These are phyloP conservation scores for Parachlorella kessleri DNA, from an alignment of 139 green algal species.

Conservation along the genomic window DNA sequence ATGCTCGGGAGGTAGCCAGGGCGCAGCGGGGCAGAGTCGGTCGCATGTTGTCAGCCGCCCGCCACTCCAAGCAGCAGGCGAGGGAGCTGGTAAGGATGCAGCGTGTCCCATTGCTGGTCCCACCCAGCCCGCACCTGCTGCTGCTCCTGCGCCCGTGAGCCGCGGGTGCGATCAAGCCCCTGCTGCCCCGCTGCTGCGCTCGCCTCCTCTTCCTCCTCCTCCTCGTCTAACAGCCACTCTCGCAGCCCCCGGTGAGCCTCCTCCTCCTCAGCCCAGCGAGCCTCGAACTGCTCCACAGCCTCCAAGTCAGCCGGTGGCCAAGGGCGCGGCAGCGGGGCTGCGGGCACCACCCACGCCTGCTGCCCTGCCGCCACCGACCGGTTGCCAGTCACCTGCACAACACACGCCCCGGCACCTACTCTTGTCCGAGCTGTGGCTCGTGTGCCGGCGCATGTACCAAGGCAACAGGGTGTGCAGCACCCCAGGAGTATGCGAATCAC, in stretches of 20 bases:
- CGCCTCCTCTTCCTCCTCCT: background rate
- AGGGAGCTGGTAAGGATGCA: no score
- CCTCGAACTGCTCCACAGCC: background rate
- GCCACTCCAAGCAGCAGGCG: no score
- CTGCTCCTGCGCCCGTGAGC: background rate
- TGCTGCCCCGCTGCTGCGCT: no score
- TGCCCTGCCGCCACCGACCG: background rate
- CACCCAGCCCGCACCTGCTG: background rate
- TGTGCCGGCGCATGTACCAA: no score
- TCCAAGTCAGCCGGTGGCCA: background rate
- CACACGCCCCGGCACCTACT: background rate
- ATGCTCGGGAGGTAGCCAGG: no score
- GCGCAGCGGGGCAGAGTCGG: no score
- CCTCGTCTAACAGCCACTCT: background rate
- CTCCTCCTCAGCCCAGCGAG: background rate
- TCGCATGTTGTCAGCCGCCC: no score
- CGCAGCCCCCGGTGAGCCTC: background rate
- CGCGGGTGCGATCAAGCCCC: no score
- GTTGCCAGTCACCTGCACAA: background rate
- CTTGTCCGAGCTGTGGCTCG: background rate
- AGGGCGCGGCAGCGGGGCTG: background rate
- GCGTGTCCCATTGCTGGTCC: background rate
- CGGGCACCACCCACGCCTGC: background rate
- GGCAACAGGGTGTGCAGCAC: no score
- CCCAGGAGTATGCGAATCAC: no score